Evolutionary conservation across 495 filamentous ascomycete species (phyloP).

Genomic region (Talaromyces proteolyticus): DNA sequence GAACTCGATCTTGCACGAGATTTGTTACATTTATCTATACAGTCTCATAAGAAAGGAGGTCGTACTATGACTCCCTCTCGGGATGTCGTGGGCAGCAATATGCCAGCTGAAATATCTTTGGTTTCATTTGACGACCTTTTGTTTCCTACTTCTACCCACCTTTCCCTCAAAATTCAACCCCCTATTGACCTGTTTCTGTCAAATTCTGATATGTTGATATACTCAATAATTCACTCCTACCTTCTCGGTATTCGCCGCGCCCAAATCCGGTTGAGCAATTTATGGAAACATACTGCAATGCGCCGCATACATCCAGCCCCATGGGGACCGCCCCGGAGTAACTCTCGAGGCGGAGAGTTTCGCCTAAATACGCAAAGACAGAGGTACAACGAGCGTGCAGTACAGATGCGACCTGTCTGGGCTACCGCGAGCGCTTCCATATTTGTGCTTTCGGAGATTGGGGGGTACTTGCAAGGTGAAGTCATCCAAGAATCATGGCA

Average conservation of each 20-base stretch:
- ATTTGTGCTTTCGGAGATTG: conserved; percentile 81
- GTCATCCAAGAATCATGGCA: conserved; percentile 74
- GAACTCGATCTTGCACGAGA: conserved; percentile 74
- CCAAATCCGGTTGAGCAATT: conserved; percentile 69
- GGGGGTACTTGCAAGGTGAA: conserved; percentile 84
- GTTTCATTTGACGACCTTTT: conserved; percentile 71
- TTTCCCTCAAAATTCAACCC: conserved; percentile 68
- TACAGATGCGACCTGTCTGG: conserved; percentile 74
- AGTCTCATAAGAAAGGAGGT: conserved; percentile 17
- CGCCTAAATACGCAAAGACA: conserved; percentile 51
- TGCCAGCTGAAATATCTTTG: conserved; percentile 22
- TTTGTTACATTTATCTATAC: conserved; percentile 60
- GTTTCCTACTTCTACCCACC: conserved; percentile 65
- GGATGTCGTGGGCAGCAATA: conserved; percentile 24
- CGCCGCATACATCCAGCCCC: conserved; percentile 70
- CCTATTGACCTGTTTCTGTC: conserved; percentile 86
- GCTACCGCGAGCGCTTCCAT: conserved; percentile 75
- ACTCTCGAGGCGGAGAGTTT: conserved; percentile 47
- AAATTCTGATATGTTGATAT: conserved; percentile 63
- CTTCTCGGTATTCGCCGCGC: conserved; percentile 76
- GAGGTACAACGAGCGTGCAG: conserved; percentile 50
- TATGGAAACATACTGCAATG: conserved; percentile 78
- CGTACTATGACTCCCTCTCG: conserved; percentile 25
- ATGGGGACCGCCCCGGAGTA: conserved; percentile 56
- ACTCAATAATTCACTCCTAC: conserved; percentile 81